phyloP scores from a whole-genome alignment of 495 filamentous ascomycete species.

The Gamarada debralockiae region DNA sequence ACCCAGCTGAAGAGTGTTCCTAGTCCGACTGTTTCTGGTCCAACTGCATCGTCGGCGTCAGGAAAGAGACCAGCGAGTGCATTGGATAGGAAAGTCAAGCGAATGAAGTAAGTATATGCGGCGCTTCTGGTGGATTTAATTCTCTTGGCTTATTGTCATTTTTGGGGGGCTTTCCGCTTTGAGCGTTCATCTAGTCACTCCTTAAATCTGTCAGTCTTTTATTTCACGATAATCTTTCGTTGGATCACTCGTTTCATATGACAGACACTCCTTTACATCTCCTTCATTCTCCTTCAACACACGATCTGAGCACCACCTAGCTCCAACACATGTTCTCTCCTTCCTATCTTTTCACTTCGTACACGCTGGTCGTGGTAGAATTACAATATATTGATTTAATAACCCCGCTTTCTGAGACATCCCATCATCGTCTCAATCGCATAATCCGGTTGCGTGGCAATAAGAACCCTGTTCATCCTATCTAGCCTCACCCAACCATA shows the following conservation, averaged over 20 bases:
- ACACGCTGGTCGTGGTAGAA: too few species aligned
- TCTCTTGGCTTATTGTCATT: not conserved
- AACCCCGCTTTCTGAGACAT: too few species aligned
- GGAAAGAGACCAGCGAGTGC: slow-evolving; percentile 11
- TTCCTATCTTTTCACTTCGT: too few species aligned
- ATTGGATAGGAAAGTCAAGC: not conserved
- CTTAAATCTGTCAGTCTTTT: not conserved
- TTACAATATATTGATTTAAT: too few species aligned
- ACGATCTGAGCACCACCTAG: too few species aligned
- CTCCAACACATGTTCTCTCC: too few species aligned
- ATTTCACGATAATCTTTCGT: not conserved
- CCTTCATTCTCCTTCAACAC: too few species aligned
- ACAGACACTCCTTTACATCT: not conserved
- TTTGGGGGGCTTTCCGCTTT: not conserved
- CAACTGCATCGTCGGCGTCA: not conserved
- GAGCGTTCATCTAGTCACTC: slow-evolving; percentile 2
- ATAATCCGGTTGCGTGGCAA: too few species aligned
- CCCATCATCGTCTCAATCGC: too few species aligned
- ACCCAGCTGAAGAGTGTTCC: slow-evolving; percentile 12
- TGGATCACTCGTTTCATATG: not conserved
- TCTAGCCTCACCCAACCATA: too few species aligned
- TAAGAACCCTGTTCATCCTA: too few species aligned
- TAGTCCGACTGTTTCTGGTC: not conserved
- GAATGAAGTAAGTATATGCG: not conserved
- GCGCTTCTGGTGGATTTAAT: not conserved